phyloP scores from a whole-genome alignment of 176 grass and related monocot genomes.

The Thalia dealbata region DNA sequence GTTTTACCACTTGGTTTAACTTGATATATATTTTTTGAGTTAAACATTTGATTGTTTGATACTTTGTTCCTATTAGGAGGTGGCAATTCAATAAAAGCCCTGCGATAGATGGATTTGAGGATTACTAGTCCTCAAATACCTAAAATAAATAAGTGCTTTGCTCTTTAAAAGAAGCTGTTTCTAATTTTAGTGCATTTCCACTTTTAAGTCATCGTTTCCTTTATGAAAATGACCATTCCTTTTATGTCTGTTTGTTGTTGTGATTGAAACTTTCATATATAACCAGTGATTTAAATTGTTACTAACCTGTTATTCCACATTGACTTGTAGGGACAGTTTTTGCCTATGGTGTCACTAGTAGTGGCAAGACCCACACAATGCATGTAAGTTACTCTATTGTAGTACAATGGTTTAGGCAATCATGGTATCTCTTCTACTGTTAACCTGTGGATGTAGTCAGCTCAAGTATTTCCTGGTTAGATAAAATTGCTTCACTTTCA shows the following conservation, averaged over 20 bases:
- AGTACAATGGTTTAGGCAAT: no score
- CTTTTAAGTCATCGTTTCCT: background rate
- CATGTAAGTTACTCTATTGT: conserved; percentile 57
- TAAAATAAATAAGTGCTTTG: background rate
- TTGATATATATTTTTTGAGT: no score
- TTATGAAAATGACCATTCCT: no score
- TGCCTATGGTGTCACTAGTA: conserved; percentile 97
- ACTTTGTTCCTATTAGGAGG: no score
- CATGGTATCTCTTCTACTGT: background rate
- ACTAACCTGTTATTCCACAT: conserved; percentile 7
- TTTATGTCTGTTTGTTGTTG: background rate
- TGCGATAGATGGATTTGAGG: background rate
- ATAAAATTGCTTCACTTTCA: no score
- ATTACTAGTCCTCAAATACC: background rate
- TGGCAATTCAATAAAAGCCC: background rate
- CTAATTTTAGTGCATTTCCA: background rate
- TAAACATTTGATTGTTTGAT: no score
- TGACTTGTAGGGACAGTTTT: conserved; percentile 86
- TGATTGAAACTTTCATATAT: background rate
- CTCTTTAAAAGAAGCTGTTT: background rate
- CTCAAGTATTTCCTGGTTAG: no score
- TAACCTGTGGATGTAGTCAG: background rate
- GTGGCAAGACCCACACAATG: conserved; percentile 99
- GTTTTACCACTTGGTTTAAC: no score
- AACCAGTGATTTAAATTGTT: background rate